A percentile compares a stretch with the other conserved stretches of the same genome.
phyloP scores from a whole-genome alignment of 2,329 filamentous ascomycete genomes.

The Didymella exigua region DNA sequence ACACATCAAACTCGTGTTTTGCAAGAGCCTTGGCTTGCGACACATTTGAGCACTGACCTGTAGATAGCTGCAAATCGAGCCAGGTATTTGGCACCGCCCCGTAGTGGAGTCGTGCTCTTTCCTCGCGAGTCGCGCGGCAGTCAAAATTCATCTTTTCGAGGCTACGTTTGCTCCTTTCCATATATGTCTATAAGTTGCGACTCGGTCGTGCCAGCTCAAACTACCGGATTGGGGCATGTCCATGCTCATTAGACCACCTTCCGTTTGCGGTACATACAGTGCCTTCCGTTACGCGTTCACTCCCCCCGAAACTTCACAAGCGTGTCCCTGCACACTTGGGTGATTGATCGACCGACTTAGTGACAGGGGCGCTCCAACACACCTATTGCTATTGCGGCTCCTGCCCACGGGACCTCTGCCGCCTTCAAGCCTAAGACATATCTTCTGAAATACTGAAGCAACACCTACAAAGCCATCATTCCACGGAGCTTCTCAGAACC shows the following conservation, averaged over 20 bases:
- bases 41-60: background rate
- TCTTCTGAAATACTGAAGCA: background rate
- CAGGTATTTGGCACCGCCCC: background rate
- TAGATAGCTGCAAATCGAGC: background rate
- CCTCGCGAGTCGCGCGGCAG: background rate
- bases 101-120: background rate
- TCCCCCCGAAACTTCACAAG: conserved; percentile 3
- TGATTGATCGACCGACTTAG: background rate
- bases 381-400: background rate
- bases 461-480: background rate
- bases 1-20: conserved; percentile 8
- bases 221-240: background rate
- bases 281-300: conserved; percentile 1
- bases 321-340: background rate
- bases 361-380: background rate
- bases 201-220: background rate
- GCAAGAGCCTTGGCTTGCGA: conserved; percentile 1
- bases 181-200: background rate
- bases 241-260: background rate
- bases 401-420: background rate
- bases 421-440: background rate
- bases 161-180: background rate
- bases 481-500: background rate
- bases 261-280: conserved; percentile 6
- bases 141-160: background rate